Base-by-base conservation (phyloP, 495 filamentous ascomycete species). In the Sphaerosporella brunnea region DNA sequence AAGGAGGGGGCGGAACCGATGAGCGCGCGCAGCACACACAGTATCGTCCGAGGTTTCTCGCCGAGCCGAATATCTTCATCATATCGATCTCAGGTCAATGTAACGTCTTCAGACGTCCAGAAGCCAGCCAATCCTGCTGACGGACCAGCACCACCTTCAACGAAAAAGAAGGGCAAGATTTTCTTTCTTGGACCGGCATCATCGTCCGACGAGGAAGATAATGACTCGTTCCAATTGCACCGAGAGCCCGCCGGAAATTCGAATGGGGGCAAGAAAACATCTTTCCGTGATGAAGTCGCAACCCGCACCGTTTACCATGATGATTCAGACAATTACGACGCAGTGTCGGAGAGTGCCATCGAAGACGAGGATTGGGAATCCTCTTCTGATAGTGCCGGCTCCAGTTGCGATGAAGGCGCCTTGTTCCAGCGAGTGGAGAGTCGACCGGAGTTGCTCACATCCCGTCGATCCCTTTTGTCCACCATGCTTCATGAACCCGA, bases 281-380 rank as follows among this genome's bases (percentile, higher is more conserved):
- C 90, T 0, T 93, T 95, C 65, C 79, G 73, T 60, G 78, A 84
- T 41, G 76, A 92, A 43, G 72, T 87, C 24, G 68, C 72, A 8
- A 78, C 73, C 8, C 70, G 75, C 25, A 75, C 72, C 0, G 75
- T 79, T 43, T 71, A 74, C 45, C 68, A 74, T 50, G 80, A 82
- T 48, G 79, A 82, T 44, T 81, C 82, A 52, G 78, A 75, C 3
- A 73, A 78, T 21, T 77, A 80, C 19, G 76, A 75, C 41, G 72
- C 73, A 43, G 69, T 82, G 23, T 80, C 79, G 2, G 83, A 90
- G 62, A 83, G 80, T 53, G 82, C 82, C 20, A 85, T 85, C 38
- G 84, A 92, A 47, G 85, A 93, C 43, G 82, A 86, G 35, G 88
- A 92, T 36, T 93, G 85, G 84, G 86, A 93, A 60, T 88, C 94